Evolutionary conservation across 352 stramenopile genomes (phyloP).

Genomic region (Phytophthora tentaculata): DNA sequence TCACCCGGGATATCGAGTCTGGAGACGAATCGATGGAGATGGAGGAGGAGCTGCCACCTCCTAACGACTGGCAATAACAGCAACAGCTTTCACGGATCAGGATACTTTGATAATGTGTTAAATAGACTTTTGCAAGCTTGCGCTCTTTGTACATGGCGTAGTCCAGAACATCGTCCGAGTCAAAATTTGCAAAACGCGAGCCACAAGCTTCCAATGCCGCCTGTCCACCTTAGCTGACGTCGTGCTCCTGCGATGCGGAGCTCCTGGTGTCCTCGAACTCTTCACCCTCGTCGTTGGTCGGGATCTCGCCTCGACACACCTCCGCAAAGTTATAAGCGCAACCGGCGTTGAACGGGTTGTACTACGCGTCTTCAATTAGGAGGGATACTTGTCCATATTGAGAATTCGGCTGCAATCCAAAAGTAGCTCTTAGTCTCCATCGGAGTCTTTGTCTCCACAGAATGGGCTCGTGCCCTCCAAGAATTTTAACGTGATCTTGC

Average conservation of each 20-base stretch:
- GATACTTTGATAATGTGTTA: neutral
- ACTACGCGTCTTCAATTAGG: conserved; percentile 83
- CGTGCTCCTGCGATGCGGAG: neutral
- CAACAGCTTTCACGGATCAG: too few species aligned
- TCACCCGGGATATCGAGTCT: conserved; percentile 40
- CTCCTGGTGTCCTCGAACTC: neutral
- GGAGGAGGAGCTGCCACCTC: conserved; percentile 30
- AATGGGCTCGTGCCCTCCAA: too few species aligned
- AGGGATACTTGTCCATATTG: conserved; percentile 90
- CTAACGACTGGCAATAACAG: conserved; percentile 31
- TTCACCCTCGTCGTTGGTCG: conserved; percentile 15
- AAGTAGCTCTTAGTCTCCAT: too few species aligned
- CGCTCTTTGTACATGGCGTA: neutral
- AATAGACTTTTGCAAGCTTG: neutral
- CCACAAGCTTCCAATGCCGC: conserved; percentile 2
- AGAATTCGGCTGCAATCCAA: too few species aligned
- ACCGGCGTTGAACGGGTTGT: conserved; percentile 78
- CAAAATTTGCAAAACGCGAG: conserved; percentile 13
- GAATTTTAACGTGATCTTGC: too few species aligned
- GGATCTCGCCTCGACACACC: conserved; percentile 46
- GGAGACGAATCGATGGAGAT: conserved; percentile 54
- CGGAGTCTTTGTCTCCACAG: too few species aligned
- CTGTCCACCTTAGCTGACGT: conserved; percentile 10
- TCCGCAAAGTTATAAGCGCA: conserved; percentile 65
- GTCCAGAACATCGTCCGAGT: too few species aligned